These are phyloP conservation scores for Diphasiastrum complanatum DNA, from an alignment of 83 land plant species.

Conservation along the genomic window DNA sequence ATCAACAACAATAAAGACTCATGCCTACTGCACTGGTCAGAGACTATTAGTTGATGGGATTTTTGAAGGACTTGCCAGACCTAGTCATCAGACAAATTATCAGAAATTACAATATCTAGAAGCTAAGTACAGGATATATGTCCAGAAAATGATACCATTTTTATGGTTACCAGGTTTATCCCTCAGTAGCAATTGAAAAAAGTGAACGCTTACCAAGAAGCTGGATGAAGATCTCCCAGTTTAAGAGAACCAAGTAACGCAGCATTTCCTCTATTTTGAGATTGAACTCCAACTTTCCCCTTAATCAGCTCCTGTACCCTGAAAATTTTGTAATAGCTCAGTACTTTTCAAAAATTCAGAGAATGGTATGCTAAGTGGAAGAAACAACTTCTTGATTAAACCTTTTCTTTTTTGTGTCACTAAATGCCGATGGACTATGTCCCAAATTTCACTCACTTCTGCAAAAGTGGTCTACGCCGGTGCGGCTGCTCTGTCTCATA, in stretches of 20 bases:
- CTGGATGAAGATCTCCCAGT: constrained; percentile 21
- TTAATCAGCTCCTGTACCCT: constrained; percentile 19
- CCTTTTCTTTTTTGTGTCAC: too few relatives aligned
- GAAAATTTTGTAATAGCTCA: neutral
- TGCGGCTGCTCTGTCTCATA: constrained; percentile 22
- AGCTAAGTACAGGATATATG: too few relatives aligned
- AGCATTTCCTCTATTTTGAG: constrained; percentile 12
- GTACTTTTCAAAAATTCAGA: neutral
- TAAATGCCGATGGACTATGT: too few relatives aligned
- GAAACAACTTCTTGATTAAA: neutral
- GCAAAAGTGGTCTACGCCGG: constrained; percentile 17
- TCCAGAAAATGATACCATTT: too few relatives aligned
- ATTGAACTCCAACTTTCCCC: neutral
- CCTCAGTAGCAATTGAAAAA: too few relatives aligned
- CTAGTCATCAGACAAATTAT: too few relatives aligned
- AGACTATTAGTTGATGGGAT: too few relatives aligned
- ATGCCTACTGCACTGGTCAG: too few relatives aligned
- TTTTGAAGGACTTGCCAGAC: too few relatives aligned
- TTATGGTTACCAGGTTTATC: too few relatives aligned
- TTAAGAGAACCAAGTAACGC: neutral
- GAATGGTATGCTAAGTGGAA: neutral
- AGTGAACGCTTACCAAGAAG: constrained; percentile 35
- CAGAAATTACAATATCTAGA: too few relatives aligned
- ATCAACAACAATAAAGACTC: too few relatives aligned
- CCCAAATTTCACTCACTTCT: constrained; percentile 18